Conservation (phyloP, 805 yeast species). For the Nakazawaea ernobii region DNA sequence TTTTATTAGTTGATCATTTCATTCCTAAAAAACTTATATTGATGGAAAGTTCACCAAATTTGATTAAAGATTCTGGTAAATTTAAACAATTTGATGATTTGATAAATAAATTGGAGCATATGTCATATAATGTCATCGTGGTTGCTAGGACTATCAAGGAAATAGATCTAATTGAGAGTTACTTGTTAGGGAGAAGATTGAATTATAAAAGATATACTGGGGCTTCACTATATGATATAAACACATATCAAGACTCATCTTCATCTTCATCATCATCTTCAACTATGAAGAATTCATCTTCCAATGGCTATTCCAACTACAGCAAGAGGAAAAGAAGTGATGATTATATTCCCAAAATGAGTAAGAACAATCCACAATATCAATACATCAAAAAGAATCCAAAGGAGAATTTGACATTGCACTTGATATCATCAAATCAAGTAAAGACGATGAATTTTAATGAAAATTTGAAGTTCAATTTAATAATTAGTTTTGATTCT, state of each 20-base stretch:
- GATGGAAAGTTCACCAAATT: conserved; percentile 56
- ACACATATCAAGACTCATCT: conserved; percentile 14
- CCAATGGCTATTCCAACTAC: background rate
- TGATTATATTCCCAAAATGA: conserved; percentile 24
- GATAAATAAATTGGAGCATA: conserved; percentile 27
- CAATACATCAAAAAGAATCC: conserved; percentile 15
- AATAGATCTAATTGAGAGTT: conserved; percentile 72
- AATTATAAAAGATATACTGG: conserved; percentile 66
- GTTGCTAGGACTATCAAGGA: conserved; percentile 63
- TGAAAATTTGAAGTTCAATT: conserved; percentile 31
- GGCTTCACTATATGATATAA: conserved; percentile 45
- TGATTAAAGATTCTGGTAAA: conserved; percentile 54
- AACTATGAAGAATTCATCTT: background rate
- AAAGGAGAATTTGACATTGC: conserved; percentile 24
- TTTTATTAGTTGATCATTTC: conserved; percentile 68
- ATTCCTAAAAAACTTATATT: conserved; percentile 64
- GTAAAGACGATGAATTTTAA: conserved; percentile 26
- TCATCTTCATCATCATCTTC: background rate
- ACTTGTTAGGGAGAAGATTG: conserved; percentile 65
- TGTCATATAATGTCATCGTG: conserved; percentile 32
- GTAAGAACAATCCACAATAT: conserved; percentile 24
- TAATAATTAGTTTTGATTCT: conserved; percentile 46
- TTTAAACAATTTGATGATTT: conserved; percentile 48
- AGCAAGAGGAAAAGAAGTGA: conserved; percentile 15
- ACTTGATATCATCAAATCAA: conserved; percentile 42